Evolutionary conservation across 169 alveolate species (phyloP).

Genomic region (Plasmodium reichenowi): DNA sequence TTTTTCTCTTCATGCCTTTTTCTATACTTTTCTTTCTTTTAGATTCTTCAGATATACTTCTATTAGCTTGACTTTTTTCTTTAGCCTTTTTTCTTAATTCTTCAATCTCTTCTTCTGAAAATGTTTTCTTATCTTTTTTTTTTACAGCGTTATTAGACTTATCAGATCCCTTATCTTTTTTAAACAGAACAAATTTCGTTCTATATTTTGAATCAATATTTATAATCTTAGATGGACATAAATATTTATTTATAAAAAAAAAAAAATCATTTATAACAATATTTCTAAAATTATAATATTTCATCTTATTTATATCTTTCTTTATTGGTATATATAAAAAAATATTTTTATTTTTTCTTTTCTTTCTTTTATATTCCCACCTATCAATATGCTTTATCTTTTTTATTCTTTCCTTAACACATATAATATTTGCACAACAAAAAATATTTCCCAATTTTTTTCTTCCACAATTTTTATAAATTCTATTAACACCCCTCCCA

Average conservation of each 20-base stretch:
- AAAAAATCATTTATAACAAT: not conserved
- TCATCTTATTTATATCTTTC: too few relatives aligned
- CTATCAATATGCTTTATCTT: not conserved
- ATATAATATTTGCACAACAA: too few relatives aligned
- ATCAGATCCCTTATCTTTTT: constrained; percentile 46
- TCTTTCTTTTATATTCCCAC: not conserved
- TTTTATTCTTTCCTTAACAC: not conserved
- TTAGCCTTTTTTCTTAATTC: constrained; percentile 56
- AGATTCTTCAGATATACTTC: not conserved
- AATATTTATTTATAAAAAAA: not conserved
- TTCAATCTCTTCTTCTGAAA: constrained; percentile 74
- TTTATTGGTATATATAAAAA: too few relatives aligned
- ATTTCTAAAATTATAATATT: too few relatives aligned
- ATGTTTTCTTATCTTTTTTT: constrained; percentile 39
- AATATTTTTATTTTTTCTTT: not conserved
- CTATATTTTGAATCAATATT: too few relatives aligned
- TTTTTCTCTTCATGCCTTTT: constrained; percentile 3
- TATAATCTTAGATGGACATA: too few relatives aligned
- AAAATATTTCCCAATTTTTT: too few relatives aligned
- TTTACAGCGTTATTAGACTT: constrained; percentile 10
- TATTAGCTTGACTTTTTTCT: constrained; percentile 57
- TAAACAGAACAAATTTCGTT: constrained; percentile 26
- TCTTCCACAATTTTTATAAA: not conserved
- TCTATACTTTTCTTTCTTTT: constrained; percentile 23
- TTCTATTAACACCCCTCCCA: constrained; percentile 1